phyloP scores from a whole-genome alignment of 2,329 filamentous ascomycete genomes.

The Rhinocladiella mackenziei region DNA sequence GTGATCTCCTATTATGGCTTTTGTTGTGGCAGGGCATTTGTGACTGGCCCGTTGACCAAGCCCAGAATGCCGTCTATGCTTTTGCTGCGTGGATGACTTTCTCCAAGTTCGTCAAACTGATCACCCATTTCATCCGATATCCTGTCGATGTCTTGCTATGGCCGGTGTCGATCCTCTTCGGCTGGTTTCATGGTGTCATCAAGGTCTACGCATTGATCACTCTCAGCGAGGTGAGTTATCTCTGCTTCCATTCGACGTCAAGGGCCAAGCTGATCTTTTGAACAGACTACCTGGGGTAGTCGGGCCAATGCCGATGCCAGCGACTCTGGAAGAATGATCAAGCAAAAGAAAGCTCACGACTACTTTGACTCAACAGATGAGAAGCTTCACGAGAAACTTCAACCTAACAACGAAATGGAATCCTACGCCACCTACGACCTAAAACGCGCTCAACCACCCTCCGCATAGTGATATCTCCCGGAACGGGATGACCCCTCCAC shows the following conservation, averaged over 20 bases:
- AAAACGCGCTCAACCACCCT: constrained; percentile 20
- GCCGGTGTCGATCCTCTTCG: constrained; percentile 82
- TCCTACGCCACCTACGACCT: constrained; percentile 20
- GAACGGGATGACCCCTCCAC: no score
- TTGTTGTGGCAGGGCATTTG: constrained; percentile 66
- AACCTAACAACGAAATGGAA: constrained; percentile 20
- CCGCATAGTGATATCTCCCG: constrained; percentile 12
- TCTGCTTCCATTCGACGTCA: neutral
- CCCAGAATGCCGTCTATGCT: constrained; percentile 55
- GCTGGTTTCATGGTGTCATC: constrained; percentile 87
- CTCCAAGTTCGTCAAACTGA: constrained; percentile 85
- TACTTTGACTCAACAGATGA: constrained; percentile 13
- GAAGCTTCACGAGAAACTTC: constrained; percentile 22
- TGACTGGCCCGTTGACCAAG: constrained; percentile 54
- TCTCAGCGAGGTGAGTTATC: constrained; percentile 67
- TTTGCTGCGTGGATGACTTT: constrained; percentile 75
- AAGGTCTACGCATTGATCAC: constrained; percentile 85
- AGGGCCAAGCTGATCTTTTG: constrained; percentile 26
- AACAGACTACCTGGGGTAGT: constrained; percentile 90
- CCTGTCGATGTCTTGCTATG: constrained; percentile 75
- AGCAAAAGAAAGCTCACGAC: constrained; percentile 18
- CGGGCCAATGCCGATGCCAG: constrained; percentile 86
- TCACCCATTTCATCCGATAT: constrained; percentile 80
- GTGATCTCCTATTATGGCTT: constrained; percentile 69
- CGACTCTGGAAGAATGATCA: constrained; percentile 64